Evolutionary conservation across 2,329 filamentous ascomycete species (phyloP).

Genomic region (Tolypocladium paradoxum): DNA sequence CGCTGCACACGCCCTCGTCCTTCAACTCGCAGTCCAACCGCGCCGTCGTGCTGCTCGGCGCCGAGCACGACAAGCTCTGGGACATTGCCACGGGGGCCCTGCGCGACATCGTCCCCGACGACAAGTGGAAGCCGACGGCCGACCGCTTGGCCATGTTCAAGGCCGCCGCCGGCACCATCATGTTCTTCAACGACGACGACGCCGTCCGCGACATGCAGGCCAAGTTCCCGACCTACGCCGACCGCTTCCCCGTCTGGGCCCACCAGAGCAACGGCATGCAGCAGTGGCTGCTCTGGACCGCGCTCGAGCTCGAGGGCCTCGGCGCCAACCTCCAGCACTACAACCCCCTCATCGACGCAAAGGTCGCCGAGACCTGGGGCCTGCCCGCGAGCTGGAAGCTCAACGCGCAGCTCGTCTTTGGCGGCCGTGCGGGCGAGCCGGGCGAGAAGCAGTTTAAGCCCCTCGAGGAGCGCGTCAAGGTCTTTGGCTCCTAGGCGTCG

Average conservation of each 20-base stretch:
- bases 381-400: slow-evolving; percentile 65
- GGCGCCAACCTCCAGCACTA: slow-evolving; percentile 91
- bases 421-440: slow-evolving; percentile 45
- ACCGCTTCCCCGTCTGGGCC: slow-evolving; percentile 70
- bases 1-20: slow-evolving; percentile 62
- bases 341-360: slow-evolving; percentile 72
- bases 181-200: slow-evolving; percentile 77
- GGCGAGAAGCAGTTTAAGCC: slow-evolving; percentile 55
- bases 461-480: slow-evolving; percentile 56
- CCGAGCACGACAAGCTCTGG: slow-evolving; percentile 84
- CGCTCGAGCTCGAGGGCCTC: slow-evolving; percentile 71
- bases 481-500: slow-evolving; percentile 37
- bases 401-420: slow-evolving; percentile 78
- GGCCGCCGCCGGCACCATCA: slow-evolving; percentile 66
- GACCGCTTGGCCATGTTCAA: slow-evolving; percentile 46
- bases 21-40: slow-evolving; percentile 88
- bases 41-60: slow-evolving; percentile 65
- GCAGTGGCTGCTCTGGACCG: slow-evolving; percentile 72
- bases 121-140: slow-evolving; percentile 45
- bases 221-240: slow-evolving; percentile 62
- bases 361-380: slow-evolving; percentile 58
- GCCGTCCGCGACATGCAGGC: slow-evolving; percentile 56
- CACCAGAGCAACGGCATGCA: slow-evolving; percentile 68
- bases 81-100: slow-evolving; percentile 49
- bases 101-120: slow-evolving; percentile 49